Percentiles rank a stretch among this genome's conserved stretches.
Conservation (phyloP, 2,329 filamentous ascomycete species). For the Nigrograna mackinnonii region DNA sequence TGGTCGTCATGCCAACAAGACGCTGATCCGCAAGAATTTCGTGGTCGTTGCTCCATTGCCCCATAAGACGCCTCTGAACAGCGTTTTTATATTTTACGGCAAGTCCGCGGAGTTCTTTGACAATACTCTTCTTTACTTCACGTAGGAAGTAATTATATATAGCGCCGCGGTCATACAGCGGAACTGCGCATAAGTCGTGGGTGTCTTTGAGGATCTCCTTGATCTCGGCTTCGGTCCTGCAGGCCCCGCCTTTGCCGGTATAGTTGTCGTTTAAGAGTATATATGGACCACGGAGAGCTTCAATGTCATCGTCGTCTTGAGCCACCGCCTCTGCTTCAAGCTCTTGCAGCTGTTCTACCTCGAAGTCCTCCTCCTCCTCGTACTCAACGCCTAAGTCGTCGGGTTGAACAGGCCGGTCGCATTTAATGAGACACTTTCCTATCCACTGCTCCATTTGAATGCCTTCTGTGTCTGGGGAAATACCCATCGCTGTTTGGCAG, state of each 20-base stretch:
- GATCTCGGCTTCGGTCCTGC: conserved; percentile 32
- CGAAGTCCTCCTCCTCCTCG: conserved; percentile 65
- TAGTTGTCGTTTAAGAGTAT: conserved; percentile 44
- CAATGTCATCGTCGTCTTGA: conserved; percentile 59
- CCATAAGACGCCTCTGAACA: conserved; percentile 58
- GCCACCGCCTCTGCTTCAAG: conserved; percentile 60
- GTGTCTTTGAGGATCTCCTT: conserved; percentile 40
- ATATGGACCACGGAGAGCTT: conserved; percentile 38
- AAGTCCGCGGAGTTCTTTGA: conserved; percentile 52
- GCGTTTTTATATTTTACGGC: conserved; percentile 55
- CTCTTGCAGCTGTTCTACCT: conserved; percentile 64
- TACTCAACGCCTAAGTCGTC: conserved; percentile 58
- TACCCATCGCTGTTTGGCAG: conserved; percentile 47
- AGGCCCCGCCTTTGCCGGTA: conserved; percentile 26
- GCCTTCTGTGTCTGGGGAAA: conserved; percentile 29
- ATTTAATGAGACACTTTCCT: conserved; percentile 53
- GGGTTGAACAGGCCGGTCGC: conserved; percentile 47
- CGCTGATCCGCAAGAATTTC: conserved; percentile 64
- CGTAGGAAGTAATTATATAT: conserved; percentile 70
- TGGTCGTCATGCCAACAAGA: conserved; percentile 73
- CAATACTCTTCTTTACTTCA: conserved; percentile 54
- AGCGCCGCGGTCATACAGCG: conserved; percentile 57
- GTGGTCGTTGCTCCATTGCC: conserved; percentile 63
- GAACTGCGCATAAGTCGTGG: conserved; percentile 65
- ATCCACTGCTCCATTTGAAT: conserved; percentile 60